A percentile compares a stretch with the other conserved stretches of the same genome.
These are phyloP conservation scores for Maudiozyma turicensis DNA, from an alignment of 805 yeast species.

Conservation along the genomic window DNA sequence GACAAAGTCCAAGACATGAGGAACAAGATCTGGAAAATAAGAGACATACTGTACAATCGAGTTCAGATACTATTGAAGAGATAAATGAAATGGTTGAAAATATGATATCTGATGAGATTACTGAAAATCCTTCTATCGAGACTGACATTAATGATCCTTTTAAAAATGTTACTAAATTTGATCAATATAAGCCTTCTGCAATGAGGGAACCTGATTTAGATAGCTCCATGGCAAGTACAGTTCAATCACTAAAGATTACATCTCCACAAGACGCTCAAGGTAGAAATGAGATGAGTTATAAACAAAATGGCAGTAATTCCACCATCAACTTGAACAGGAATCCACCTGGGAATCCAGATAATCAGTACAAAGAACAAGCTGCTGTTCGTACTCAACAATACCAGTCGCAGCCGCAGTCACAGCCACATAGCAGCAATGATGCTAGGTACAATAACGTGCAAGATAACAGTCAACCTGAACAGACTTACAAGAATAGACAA, in stretches of 20 bases:
- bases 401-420: not conserved
- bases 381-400: not conserved
- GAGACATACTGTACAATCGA: constrained; percentile 4
- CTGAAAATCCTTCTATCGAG: not conserved
- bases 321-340: not conserved
- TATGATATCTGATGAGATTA: constrained; percentile 12
- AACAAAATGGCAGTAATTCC: not conserved
- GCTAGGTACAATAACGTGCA: too few species aligned
- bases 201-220: constrained; percentile 10
- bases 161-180: constrained; percentile 22
- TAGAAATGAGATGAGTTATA: not conserved
- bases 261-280: constrained; percentile 1
- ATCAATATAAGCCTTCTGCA: constrained; percentile 23
- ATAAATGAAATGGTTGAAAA: constrained; percentile 31
- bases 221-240: constrained; percentile 9
- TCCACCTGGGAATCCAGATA: not conserved
- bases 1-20: not conserved
- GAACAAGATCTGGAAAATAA: not conserved
- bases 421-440: too few species aligned
- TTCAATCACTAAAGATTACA: constrained; percentile 10
- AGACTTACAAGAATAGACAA: too few species aligned
- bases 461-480: too few species aligned
- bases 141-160: constrained; percentile 14
- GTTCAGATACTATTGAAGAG: constrained; percentile 23
- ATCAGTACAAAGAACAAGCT: not conserved